Evolutionary conservation across 306 rosid genomes (phyloP).

Genomic region (Dryas alaskensis): DNA sequence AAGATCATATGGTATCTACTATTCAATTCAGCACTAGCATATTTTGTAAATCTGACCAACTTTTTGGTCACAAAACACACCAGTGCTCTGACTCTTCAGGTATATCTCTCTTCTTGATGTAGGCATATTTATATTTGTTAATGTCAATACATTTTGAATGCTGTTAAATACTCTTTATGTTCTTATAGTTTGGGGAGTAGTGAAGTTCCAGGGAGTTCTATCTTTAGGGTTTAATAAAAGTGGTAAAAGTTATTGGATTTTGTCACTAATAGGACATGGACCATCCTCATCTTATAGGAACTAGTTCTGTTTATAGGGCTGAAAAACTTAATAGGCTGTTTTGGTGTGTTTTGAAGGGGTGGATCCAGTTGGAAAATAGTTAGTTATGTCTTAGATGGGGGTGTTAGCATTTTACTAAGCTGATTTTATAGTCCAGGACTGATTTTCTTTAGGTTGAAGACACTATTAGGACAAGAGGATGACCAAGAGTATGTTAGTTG

Average conservation of each 20-base stretch:
- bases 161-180: background rate
- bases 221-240: background rate
- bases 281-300: background rate
- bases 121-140: background rate
- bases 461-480: background rate
- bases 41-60: slow-evolving; percentile 94
- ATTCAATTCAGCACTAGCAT: slow-evolving; percentile 89
- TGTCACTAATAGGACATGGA: background rate
- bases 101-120: slow-evolving; percentile 35
- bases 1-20: slow-evolving; percentile 97
- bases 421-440: background rate
- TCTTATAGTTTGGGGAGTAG: background rate
- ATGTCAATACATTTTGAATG: background rate
- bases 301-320: background rate
- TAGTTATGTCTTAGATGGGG: background rate
- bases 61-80: slow-evolving; percentile 98
- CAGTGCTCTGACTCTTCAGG: slow-evolving; percentile 99
- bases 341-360: background rate
- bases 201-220: slow-evolving; percentile 1
- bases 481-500: background rate
- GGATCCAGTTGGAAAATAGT: background rate
- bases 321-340: background rate
- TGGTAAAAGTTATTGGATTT: background rate
- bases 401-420: background rate
- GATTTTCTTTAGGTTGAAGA: background rate